Evolutionary conservation across 768 basidiomycete genomes (phyloP).

Genomic region (Tylopilus felleus): DNA sequence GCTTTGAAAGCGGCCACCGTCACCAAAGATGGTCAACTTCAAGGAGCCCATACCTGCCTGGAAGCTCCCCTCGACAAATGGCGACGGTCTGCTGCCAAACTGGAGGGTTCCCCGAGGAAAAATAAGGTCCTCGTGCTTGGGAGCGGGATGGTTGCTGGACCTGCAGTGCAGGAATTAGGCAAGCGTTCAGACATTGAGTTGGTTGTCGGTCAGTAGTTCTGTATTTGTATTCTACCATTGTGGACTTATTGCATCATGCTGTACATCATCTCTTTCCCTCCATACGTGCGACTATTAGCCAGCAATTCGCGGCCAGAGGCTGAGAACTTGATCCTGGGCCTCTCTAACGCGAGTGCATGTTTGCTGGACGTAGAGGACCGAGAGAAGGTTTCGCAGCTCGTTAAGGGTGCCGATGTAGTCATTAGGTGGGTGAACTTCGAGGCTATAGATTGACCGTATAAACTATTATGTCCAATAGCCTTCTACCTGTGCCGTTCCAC

Average conservation of each 20-base stretch:
- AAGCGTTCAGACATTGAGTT: constrained; percentile 61
- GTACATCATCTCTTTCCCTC: constrained; percentile 6
- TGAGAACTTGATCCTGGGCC: constrained; percentile 38
- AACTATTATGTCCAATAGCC: constrained; percentile 37
- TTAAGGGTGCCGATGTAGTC: constrained; percentile 72
- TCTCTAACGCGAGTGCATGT: constrained; percentile 53
- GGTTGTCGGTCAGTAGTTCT: constrained; percentile 62
- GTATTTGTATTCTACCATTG: constrained; percentile 6
- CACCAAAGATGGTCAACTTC: constrained; percentile 54
- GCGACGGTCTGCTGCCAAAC: constrained; percentile 18
- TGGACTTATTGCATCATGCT: constrained; percentile 16
- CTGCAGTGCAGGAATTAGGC: constrained; percentile 75
- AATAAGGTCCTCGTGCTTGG: constrained; percentile 80
- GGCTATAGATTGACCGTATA: neutral
- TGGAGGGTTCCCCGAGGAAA: constrained; percentile 31
- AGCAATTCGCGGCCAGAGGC: constrained; percentile 69
- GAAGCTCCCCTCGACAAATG: constrained; percentile 46
- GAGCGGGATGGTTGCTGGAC: constrained; percentile 94
- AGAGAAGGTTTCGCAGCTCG: constrained; percentile 43
- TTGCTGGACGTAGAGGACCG: constrained; percentile 56
- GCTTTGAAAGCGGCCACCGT: constrained; percentile 73
- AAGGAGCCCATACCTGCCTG: constrained; percentile 57
- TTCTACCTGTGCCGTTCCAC: constrained; percentile 79
- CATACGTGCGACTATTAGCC: constrained; percentile 40
- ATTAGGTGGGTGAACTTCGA: constrained; percentile 59